phyloP scores from a whole-genome alignment of 192 early-diverging fungal genomes.

The Coemansia sp. region DNA sequence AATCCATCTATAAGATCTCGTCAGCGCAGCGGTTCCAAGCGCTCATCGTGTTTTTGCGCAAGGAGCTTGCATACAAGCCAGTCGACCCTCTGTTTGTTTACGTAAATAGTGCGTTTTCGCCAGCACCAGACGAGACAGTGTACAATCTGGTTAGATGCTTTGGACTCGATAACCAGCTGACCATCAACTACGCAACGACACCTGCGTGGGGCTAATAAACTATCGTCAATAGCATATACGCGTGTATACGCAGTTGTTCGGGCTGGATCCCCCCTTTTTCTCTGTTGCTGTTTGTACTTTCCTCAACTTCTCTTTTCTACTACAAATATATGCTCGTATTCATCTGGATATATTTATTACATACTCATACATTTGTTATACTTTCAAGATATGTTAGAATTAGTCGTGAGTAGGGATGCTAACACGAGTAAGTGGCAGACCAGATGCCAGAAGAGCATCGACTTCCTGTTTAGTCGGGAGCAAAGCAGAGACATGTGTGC shows the following conservation, averaged over 20 bases:
- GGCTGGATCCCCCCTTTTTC: too few relatives aligned
- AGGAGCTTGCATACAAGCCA: conserved; percentile 76
- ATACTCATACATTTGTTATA: not conserved
- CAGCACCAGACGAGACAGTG: conserved; percentile 89
- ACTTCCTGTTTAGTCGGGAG: conserved; percentile 16
- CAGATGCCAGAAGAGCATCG: conserved; percentile 16
- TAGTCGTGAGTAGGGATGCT: not conserved
- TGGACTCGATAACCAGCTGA: conserved; percentile 76
- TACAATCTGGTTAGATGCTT: conserved; percentile 85
- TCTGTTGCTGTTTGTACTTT: too few relatives aligned
- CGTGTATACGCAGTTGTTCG: not conserved
- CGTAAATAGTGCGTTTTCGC: conserved; percentile 92
- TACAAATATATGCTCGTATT: too few relatives aligned
- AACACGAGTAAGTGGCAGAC: conserved; percentile 10
- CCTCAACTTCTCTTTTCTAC: too few relatives aligned
- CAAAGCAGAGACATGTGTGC: conserved; percentile 11
- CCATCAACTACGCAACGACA: conserved; percentile 91
- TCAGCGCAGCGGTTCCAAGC: conserved; percentile 82
- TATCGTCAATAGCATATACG: not conserved
- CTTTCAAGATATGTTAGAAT: not conserved
- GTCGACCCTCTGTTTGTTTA: conserved; percentile 88
- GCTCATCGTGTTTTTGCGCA: conserved; percentile 82
- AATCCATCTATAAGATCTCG: conserved; percentile 83
- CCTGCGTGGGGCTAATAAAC: conserved; percentile 82
- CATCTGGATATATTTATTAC: too few relatives aligned